phyloP scores from a whole-genome alignment of 2,329 filamentous ascomycete species.

The Xylariaceae sp. region DNA sequence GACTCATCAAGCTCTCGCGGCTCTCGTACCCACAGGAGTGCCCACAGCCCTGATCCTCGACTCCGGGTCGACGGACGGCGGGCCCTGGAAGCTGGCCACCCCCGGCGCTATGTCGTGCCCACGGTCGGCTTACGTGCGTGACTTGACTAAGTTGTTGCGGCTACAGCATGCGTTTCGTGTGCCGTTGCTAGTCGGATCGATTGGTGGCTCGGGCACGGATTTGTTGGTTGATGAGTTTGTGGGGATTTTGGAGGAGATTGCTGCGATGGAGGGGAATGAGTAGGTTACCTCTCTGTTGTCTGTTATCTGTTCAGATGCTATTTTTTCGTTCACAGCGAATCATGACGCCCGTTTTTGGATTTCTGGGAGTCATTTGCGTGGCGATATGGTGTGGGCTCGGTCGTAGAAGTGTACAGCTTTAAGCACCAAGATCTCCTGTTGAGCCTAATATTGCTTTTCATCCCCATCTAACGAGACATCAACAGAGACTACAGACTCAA shows the following conservation, averaged over 20 bases:
- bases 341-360: no score
- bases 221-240: slow-evolving; percentile 39
- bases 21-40: slow-evolving; percentile 24
- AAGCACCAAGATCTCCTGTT: no score
- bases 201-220: slow-evolving; percentile 45
- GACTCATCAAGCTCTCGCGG: slow-evolving; percentile 22
- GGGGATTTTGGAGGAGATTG: slow-evolving; percentile 37
- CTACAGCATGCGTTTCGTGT: slow-evolving; percentile 33
- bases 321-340: no score
- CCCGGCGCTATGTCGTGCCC: slow-evolving; percentile 39
- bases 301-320: no score
- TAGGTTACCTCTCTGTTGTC: background rate
- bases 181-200: slow-evolving; percentile 41
- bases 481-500: slow-evolving; percentile 29
- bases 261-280: slow-evolving; percentile 24
- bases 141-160: slow-evolving; percentile 38
- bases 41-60: slow-evolving; percentile 34
- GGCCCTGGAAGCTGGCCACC: slow-evolving; percentile 40
- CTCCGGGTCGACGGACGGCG: slow-evolving; percentile 34
- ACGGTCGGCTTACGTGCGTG: slow-evolving; percentile 37
- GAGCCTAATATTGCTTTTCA: background rate
- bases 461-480: no score
- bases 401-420: no score
- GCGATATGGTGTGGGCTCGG: no score
- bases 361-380: no score